Evolutionary conservation across 768 basidiomycete genomes (phyloP).

Genomic region (Pleurotus giganteus): DNA sequence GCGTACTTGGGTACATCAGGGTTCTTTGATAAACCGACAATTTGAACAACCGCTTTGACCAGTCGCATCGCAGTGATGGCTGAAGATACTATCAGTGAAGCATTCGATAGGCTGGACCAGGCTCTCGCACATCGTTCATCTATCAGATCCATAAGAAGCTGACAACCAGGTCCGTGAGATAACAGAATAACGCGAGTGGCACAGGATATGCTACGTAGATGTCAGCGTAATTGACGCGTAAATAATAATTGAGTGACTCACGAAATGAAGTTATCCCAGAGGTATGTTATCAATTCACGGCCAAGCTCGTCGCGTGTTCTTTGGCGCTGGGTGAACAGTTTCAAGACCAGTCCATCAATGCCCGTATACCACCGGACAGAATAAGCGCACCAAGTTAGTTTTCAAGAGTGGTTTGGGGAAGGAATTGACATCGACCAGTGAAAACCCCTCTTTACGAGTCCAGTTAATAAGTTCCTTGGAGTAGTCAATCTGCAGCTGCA

Average conservation of each 20-base stretch:
- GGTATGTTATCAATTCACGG: conserved; percentile 67
- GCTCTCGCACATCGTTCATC: conserved; percentile 58
- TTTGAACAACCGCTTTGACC: conserved; percentile 75
- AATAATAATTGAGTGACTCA: conserved; percentile 35
- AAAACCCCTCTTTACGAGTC: conserved; percentile 65
- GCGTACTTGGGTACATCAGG: conserved; percentile 54
- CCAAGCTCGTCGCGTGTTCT: conserved; percentile 45
- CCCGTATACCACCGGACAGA: not conserved
- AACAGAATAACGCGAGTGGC: conserved; percentile 77
- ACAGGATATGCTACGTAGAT: conserved; percentile 56
- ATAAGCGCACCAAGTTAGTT: conserved; percentile 31
- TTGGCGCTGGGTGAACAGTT: conserved; percentile 28
- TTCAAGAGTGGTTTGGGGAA: conserved; percentile 54
- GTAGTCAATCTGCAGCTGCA: conserved; percentile 71
- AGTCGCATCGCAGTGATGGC: conserved; percentile 55
- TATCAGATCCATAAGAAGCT: conserved; percentile 72
- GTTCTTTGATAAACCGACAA: conserved; percentile 63
- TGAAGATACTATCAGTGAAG: conserved; percentile 11
- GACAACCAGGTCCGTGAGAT: conserved; percentile 85
- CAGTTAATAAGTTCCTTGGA: conserved; percentile 79
- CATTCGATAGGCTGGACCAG: not conserved
- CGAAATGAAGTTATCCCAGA: conserved; percentile 98
- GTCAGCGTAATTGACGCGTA: conserved; percentile 8
- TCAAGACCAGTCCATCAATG: not conserved
- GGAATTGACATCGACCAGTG: conserved; percentile 85